A percentile compares a stretch with the other conserved stretches of the same genome.
Evolutionary conservation across 1,139 yeast genomes (phyloP).

Genomic region (Wickerhamomyces sp.): DNA sequence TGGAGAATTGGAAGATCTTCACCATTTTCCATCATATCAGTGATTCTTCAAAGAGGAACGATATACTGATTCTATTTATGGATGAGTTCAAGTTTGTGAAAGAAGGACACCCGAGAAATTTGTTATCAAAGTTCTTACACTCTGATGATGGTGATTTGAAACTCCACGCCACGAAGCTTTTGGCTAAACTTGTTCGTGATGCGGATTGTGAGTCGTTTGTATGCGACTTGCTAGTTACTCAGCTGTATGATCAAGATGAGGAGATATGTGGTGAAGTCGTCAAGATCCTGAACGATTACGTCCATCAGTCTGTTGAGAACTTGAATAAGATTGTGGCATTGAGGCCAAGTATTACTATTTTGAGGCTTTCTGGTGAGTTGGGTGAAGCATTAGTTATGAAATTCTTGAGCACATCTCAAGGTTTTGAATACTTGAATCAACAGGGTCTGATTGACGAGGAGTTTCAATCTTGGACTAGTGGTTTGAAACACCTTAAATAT

Average conservation of each 20-base stretch:
- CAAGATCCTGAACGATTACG: conserved; percentile 42
- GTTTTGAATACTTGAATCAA: conserved; percentile 47
- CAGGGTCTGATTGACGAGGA: conserved; percentile 51
- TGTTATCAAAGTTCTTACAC: conserved; percentile 60
- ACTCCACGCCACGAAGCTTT: conserved; percentile 47
- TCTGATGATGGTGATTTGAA: conserved; percentile 51
- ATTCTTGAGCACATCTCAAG: conserved; percentile 49
- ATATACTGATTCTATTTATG: conserved; percentile 52
- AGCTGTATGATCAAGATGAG: conserved; percentile 61
- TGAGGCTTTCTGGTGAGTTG: conserved; percentile 33
- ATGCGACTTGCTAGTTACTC: conserved; percentile 53
- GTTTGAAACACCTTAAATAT: conserved; percentile 46
- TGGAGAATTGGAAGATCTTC: conserved; percentile 81
- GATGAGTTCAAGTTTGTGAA: conserved; percentile 54
- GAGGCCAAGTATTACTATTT: conserved; percentile 34
- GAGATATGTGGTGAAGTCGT: conserved; percentile 58
- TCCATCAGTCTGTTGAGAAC: conserved; percentile 33
- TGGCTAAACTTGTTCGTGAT: conserved; percentile 39
- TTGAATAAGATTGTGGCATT: conserved; percentile 38
- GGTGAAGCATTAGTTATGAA: conserved; percentile 47
- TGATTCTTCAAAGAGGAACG: conserved; percentile 49
- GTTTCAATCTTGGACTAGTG: conserved; percentile 51
- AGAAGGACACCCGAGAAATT: conserved; percentile 64
- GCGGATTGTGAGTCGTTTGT: conserved; percentile 25
- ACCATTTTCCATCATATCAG: conserved; percentile 72